Base-by-base conservation (phyloP, 495 filamentous ascomycete genomes). In the Echria macrotheca region DNA sequence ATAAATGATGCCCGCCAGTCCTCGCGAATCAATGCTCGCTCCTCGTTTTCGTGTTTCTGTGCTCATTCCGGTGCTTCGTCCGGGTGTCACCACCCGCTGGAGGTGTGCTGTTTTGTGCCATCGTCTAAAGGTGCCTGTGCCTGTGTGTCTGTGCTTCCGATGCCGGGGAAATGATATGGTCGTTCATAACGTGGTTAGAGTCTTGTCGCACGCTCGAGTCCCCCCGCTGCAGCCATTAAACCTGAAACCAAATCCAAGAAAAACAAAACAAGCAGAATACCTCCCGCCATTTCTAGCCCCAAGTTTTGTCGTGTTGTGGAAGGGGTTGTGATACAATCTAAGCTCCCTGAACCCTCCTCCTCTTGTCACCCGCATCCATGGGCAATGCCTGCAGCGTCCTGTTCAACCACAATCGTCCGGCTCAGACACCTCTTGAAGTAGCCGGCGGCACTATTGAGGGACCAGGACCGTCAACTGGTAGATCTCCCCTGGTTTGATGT, bases 381-480 rank as follows among this genome's bases (percentile, higher is more conserved):
- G 38, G 42, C 24, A 15, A 32, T 32, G 25, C 25, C 24, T 31
- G 42, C 42, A 44, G 42, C 42, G 25, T 44, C 17, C 10, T 15
- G 25, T 28, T 26, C 7, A 7, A 14, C 9, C 25, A 22, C n/a
- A n/a, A n/a, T n/a, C n/a, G 24, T 19, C 26, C 12, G 19, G 26
- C 42, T 15, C 24, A 28, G 42, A 18, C 42, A 32, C 42, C 42
- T 44, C 15, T 42, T 9, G 25, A 39, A 18, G 12, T 39, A 5
- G 2, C 4, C 19, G 2, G 11, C 4, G 24, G 38, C 38, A 24
- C 44, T 58, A 60, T 44, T 56, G 44, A 22, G 70, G 69, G 33
- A 73, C 58, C 38, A 63, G 17, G 2, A 74, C 70, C 1, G 59
- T 56, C n/a, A 76, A 47, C 48, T 68, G 40, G 45, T 74, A 74